A percentile compares a stretch with the other conserved stretches of the same genome.
phyloP scores from a whole-genome alignment of 176 grass and related monocot genomes.

The Juncus inflexus region DNA sequence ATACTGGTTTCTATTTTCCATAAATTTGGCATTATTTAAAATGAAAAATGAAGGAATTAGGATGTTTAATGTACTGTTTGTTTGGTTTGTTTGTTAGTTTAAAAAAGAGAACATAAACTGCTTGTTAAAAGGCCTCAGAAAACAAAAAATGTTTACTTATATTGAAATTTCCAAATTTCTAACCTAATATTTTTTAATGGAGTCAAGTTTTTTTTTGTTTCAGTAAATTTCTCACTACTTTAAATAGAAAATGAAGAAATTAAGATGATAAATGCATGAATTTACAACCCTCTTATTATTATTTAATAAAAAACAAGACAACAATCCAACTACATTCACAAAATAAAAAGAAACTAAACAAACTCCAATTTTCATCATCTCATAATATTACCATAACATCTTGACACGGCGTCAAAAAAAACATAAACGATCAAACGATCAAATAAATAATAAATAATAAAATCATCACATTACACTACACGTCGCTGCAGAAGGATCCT shows the following conservation, averaged over 20 bases:
- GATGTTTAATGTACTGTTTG: constrained; percentile 2
- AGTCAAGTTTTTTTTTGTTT: neutral
- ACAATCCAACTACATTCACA: neutral
- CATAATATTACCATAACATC: neutral
- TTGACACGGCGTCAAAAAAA: constrained; percentile 1
- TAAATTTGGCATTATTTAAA: neutral
- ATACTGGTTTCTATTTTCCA: neutral
- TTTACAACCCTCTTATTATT: neutral
- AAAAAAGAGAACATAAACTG: neutral
- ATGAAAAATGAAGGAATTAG: neutral
- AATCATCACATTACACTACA: constrained; percentile 37
- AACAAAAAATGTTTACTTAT: constrained; percentile 2
- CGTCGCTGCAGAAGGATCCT: constrained; percentile 6
- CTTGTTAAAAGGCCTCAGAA: constrained; percentile 16
- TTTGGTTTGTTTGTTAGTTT: no score
- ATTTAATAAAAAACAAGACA: neutral
- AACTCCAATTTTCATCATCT: neutral
- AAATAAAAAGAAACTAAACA: no score
- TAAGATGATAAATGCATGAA: neutral
- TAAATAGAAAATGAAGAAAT: neutral
- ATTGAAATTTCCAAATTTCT: neutral
- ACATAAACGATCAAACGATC: neutral
- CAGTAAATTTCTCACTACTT: no score
- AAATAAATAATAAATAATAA: neutral
- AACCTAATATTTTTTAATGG: neutral